These are phyloP conservation scores for Suhomyces wounanorum DNA, from an alignment of 1,139 yeast species.

Conservation along the genomic window DNA sequence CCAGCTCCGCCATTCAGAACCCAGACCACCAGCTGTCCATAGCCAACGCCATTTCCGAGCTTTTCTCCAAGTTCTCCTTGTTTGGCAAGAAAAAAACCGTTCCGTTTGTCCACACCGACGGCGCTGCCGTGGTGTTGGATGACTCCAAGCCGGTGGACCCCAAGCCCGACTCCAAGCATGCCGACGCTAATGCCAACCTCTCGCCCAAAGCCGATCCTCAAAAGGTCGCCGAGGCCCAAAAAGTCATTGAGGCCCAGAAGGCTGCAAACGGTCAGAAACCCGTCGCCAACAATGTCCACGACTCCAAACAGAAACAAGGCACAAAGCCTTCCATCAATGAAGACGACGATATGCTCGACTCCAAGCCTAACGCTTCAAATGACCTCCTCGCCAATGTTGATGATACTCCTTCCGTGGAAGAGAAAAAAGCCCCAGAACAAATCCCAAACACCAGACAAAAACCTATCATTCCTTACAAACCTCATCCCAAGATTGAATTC, in stretches of 20 bases:
- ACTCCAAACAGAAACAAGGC: neutral
- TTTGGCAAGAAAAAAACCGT: constrained; percentile 18
- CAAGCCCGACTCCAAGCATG: neutral
- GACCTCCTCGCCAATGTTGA: neutral
- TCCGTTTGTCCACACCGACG: constrained; percentile 23
- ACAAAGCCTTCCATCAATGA: neutral
- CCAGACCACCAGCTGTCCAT: constrained; percentile 10
- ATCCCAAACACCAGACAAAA: constrained; percentile 1
- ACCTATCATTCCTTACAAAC: constrained; percentile 3
- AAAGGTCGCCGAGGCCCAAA: constrained; percentile 1
- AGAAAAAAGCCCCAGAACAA: neutral
- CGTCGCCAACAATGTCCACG: neutral
- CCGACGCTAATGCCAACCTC: neutral
- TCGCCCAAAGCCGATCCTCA: constrained; percentile 1
- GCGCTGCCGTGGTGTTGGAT: constrained; percentile 10
- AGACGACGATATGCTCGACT: neutral
- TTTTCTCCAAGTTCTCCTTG: constrained; percentile 3
- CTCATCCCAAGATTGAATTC: constrained; percentile 10
- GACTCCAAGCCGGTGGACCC: neutral
- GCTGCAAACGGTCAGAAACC: neutral
- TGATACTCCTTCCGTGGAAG: neutral
- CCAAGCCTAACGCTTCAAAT: neutral
- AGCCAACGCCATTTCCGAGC: constrained; percentile 1
- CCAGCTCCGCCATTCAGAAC: constrained; percentile 9
- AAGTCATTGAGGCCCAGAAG: neutral